phyloP scores from a whole-genome alignment of 805 yeast genomes.

The Yueomyces sinensis region DNA sequence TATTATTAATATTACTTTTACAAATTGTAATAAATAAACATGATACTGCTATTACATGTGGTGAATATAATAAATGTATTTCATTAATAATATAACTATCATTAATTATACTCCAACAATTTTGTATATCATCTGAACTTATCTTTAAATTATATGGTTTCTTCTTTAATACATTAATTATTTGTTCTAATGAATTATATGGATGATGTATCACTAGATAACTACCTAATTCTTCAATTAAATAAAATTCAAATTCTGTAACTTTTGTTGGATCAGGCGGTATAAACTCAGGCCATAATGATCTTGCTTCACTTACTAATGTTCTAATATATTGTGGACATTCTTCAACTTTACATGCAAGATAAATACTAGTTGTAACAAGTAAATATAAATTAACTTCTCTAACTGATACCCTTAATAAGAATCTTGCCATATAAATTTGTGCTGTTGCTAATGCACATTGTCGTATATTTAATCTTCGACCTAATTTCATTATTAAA shows the following conservation, averaged over 20 bases:
- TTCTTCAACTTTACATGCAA: slow-evolving; percentile 91
- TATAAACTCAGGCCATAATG: slow-evolving; percentile 88
- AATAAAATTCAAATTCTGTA: slow-evolving; percentile 91
- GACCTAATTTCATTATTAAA: slow-evolving; percentile 61
- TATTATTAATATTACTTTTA: not conserved
- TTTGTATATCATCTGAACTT: slow-evolving; percentile 59
- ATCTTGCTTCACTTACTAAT: slow-evolving; percentile 71
- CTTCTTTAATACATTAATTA: slow-evolving; percentile 30
- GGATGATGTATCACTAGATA: slow-evolving; percentile 67
- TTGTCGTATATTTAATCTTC: slow-evolving; percentile 67
- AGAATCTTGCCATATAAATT: slow-evolving; percentile 66
- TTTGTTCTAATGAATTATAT: slow-evolving; percentile 45
- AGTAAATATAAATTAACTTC: slow-evolving; percentile 75
- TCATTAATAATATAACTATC: slow-evolving; percentile 78
- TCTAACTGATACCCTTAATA: slow-evolving; percentile 55
- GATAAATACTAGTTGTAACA: slow-evolving; percentile 73
- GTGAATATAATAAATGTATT: slow-evolving; percentile 69
- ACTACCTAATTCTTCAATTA: slow-evolving; percentile 76
- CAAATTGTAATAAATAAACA: slow-evolving; percentile 64
- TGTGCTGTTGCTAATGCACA: slow-evolving; percentile 83
- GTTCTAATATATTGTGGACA: slow-evolving; percentile 88
- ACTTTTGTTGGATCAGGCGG: slow-evolving; percentile 84
- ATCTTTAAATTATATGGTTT: slow-evolving; percentile 22
- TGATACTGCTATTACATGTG: slow-evolving; percentile 75
- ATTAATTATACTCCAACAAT: slow-evolving; percentile 80